A percentile compares a stretch with the other conserved stretches of the same genome.
Conservation (phyloP, 2,329 filamentous ascomycete species). For the Botrytis medusae region DNA sequence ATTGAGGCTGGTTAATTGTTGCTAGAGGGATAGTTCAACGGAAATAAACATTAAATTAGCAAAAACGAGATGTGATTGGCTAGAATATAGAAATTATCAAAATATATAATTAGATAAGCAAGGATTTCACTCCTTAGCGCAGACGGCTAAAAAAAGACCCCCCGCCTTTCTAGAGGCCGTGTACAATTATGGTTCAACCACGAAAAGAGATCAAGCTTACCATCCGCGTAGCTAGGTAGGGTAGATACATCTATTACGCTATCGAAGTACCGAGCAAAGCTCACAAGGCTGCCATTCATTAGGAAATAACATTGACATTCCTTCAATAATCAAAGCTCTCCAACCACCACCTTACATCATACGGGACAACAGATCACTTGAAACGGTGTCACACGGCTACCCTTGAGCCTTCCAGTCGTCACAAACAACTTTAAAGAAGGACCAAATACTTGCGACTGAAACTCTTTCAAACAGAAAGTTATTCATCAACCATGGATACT, state of each 20-base stretch:
- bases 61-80: background rate
- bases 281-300: slow-evolving; percentile 22
- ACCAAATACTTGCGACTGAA: background rate
- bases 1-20: slow-evolving; percentile 11
- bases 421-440: background rate
- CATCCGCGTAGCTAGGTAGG: background rate
- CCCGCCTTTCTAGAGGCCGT: slow-evolving; percentile 12
- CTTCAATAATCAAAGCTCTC: background rate
- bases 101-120: slow-evolving; percentile 7
- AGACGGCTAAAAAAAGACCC: background rate
- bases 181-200: background rate
- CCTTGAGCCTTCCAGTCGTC: background rate
- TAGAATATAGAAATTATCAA: background rate
- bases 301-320: background rate
- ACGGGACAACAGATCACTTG: background rate
- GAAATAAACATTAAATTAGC: background rate
- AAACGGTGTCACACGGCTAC: background rate
- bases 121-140: background rate
- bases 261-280: slow-evolving; percentile 1
- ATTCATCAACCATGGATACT: slow-evolving; percentile 48
- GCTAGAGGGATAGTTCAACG: background rate
- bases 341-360: background rate
- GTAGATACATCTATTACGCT: background rate
- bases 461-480: background rate
- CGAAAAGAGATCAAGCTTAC: background rate